Percentiles rank a stretch among this genome's conserved stretches.
phyloP scores from a whole-genome alignment of 176 grass and related monocot species.

The Oropetium thomaeum region DNA sequence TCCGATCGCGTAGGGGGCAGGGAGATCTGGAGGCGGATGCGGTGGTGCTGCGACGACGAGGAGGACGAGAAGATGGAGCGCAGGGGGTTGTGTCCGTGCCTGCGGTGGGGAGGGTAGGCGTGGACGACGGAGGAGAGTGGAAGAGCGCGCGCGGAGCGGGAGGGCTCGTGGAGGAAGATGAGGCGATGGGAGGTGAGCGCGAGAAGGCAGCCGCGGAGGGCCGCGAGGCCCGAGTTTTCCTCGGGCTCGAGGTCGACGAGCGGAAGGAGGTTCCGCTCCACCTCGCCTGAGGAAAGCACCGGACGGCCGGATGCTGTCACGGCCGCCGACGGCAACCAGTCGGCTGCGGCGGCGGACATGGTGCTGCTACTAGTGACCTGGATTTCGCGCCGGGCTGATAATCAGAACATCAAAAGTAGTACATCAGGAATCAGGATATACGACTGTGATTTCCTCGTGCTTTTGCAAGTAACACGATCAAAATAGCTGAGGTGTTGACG shows the following conservation, averaged over 20 bases:
- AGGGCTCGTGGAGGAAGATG: conserved; percentile 78
- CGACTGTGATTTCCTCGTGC: no score
- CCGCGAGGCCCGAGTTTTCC: conserved; percentile 49
- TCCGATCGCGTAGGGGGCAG: conserved; percentile 56
- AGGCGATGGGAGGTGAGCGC: conserved; percentile 87
- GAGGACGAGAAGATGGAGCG: conserved; percentile 32
- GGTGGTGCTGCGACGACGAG: conserved; percentile 41
- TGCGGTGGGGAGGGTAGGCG: conserved; percentile 56
- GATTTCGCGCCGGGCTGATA: not conserved
- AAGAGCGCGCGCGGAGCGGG: conserved; percentile 57
- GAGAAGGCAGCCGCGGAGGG: conserved; percentile 73
- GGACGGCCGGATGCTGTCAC: conserved; percentile 79
- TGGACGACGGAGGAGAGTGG: conserved; percentile 65
- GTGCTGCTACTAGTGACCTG: not conserved
- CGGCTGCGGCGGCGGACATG: conserved; percentile 41
- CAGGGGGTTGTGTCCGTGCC: conserved; percentile 49
- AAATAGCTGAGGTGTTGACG: no score
- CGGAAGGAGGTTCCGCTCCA: conserved; percentile 77
- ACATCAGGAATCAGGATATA: no score
- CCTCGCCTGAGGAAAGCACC: conserved; percentile 62
- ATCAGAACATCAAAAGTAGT: no score
- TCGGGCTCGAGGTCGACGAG: conserved; percentile 72
- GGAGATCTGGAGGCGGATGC: conserved; percentile 75
- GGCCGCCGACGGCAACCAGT: conserved; percentile 51
- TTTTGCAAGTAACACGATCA: no score